These are phyloP conservation scores for Rhytidiadelphus loreus DNA, from an alignment of 225 moss, liverwort and hornwort species.

Conservation along the genomic window DNA sequence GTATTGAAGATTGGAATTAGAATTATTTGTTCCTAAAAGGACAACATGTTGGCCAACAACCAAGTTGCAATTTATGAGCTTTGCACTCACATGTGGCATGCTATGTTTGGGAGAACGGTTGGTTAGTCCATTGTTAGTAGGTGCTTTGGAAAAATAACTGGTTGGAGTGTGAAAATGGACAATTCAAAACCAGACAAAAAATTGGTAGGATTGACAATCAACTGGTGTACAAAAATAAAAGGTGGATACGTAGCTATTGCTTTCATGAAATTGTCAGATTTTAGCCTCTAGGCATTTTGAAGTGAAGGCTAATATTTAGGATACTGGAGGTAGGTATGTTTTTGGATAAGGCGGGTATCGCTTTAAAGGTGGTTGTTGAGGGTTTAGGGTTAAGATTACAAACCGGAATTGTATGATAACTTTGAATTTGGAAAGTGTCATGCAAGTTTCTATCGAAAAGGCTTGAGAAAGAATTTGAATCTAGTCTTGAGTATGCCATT, in stretches of 20 bases:
- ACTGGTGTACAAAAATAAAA: too few relatives aligned
- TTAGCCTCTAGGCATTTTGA: fast-evolving
- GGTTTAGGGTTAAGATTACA: background rate
- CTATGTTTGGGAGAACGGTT: fast-evolving
- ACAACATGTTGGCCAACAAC: background rate
- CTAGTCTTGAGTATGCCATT: too few relatives aligned
- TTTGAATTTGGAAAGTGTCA: background rate
- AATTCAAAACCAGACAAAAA: fast-evolving
- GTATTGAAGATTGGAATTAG: background rate
- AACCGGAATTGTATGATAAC: background rate
- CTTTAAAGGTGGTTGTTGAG: background rate
- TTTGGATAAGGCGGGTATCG: fast-evolving
- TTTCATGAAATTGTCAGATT: background rate
- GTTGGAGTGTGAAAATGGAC: background rate
- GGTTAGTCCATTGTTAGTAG: background rate
- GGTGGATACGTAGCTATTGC: fast-evolving
- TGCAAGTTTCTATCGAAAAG: too few relatives aligned
- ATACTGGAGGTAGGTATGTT: fast-evolving
- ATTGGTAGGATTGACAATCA: fast-evolving
- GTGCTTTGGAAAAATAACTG: fast-evolving
- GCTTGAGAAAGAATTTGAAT: too few relatives aligned
- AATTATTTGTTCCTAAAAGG: background rate
- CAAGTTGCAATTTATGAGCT: background rate
- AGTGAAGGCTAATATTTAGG: background rate
- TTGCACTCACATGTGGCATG: background rate